These are phyloP conservation scores for Podospora bellae-mahoneyi DNA, from an alignment of 495 filamentous ascomycete species.

Conservation along the genomic window DNA sequence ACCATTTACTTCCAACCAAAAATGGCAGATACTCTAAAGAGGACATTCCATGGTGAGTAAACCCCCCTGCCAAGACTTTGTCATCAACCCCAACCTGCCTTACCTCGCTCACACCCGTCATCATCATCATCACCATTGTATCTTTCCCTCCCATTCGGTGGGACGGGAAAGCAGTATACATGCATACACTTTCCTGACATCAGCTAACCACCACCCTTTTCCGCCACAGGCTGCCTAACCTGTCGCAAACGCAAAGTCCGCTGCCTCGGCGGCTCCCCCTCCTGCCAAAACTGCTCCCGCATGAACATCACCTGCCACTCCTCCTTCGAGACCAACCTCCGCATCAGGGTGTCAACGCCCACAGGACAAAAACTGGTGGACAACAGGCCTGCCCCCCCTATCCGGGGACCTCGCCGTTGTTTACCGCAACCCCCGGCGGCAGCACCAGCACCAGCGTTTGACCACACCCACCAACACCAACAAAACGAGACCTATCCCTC, in stretches of 20 bases:
- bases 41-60: conserved; percentile 34
- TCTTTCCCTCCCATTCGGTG: neutral
- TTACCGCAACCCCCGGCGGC: neutral
- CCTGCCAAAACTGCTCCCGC: conserved; percentile 35
- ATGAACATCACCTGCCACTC: conserved; percentile 37
- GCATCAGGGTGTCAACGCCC: conserved; percentile 30
- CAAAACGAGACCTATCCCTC: neutral
- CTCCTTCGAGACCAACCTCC: conserved; percentile 38
- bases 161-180: neutral
- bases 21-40: conserved; percentile 31
- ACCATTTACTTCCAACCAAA: neutral
- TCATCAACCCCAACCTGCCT: neutral
- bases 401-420: conserved; percentile 3
- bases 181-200: neutral
- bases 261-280: conserved; percentile 34
- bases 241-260: conserved; percentile 40
- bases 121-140: neutral
- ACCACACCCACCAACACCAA: neutral
- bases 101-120: neutral
- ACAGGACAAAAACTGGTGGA: conserved; percentile 30
- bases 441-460: neutral
- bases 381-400: conserved; percentile 13
- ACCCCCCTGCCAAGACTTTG: neutral
- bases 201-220: neutral
- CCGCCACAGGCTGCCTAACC: conserved; percentile 33